phyloP scores from a whole-genome alignment of 176 grass and related monocot species.

The Phragmites australis region DNA sequence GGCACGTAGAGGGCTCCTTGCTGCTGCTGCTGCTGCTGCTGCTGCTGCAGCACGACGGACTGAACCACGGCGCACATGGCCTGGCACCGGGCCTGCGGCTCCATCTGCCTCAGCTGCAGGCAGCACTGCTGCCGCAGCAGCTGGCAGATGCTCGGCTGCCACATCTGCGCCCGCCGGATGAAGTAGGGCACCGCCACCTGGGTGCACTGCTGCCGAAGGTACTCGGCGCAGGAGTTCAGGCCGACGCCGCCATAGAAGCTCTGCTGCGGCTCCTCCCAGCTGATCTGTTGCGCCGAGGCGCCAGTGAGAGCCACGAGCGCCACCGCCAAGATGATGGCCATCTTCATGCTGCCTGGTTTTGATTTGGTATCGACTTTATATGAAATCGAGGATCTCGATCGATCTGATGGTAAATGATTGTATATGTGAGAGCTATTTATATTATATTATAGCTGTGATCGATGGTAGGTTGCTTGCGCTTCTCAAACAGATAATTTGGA shows the following conservation, averaged over 20 bases:
- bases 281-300: not conserved
- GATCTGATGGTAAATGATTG: not conserved
- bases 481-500: not conserved
- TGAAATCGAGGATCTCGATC: not conserved
- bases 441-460: not conserved
- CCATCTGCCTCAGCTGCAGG: not conserved
- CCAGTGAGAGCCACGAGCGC: not conserved
- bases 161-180: not conserved
- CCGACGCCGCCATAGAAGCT: not conserved
- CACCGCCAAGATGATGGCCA: not conserved
- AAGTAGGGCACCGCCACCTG: too few relatives aligned
- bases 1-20: not conserved
- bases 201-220: constrained; percentile 6
- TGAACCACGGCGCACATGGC: constrained; percentile 18
- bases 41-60: not conserved
- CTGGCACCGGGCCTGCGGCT: not conserved
- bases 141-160: not conserved
- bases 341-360: not conserved
- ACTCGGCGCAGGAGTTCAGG: not conserved
- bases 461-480: too few relatives aligned
- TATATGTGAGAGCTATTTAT: not conserved
- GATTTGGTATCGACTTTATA: too few relatives aligned
- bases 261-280: not conserved
- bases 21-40: not conserved
- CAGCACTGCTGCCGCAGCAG: constrained; percentile 15